A percentile compares a stretch with the other conserved stretches of the same genome.
Evolutionary conservation across 768 basidiomycete genomes (phyloP).

Genomic region (Xanthoconium purpureum): DNA sequence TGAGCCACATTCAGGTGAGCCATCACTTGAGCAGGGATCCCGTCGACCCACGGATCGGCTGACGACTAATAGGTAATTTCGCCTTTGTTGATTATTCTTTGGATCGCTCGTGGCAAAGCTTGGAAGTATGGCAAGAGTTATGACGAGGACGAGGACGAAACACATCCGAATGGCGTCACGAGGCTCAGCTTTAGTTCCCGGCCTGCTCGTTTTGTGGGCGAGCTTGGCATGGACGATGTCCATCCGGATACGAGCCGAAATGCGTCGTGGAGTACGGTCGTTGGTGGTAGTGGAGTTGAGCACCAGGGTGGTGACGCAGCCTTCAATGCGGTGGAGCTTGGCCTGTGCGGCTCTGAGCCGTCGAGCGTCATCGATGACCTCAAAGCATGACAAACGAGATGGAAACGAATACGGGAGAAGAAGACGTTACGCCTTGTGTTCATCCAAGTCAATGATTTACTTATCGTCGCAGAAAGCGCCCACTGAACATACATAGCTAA

Average conservation of each 20-base stretch:
- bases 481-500: too few species aligned
- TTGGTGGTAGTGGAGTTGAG: neutral
- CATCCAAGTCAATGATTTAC: neutral
- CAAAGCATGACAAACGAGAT: neutral
- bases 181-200: conserved; percentile 11
- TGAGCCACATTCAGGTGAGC: conserved; percentile 24
- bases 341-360: conserved; percentile 1
- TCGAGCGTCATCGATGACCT: conserved; percentile 3
- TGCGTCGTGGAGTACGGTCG: conserved; percentile 13
- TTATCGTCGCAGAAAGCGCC: neutral
- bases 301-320: neutral
- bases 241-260: neutral
- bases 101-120: conserved; percentile 20
- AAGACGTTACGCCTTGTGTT: neutral
- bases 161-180: neutral
- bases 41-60: neutral
- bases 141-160: neutral
- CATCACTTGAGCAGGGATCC: too few species aligned
- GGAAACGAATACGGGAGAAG: neutral
- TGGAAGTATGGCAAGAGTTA: conserved; percentile 8
- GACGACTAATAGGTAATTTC: conserved; percentile 20
- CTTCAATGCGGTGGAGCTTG: conserved; percentile 12
- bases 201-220: neutral
- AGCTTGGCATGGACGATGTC: neutral
- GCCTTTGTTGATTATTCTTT: conserved; percentile 26